These are phyloP conservation scores for Ustilago tritici DNA, from an alignment of 1,284 basidiomycete species.

Conservation along the genomic window DNA sequence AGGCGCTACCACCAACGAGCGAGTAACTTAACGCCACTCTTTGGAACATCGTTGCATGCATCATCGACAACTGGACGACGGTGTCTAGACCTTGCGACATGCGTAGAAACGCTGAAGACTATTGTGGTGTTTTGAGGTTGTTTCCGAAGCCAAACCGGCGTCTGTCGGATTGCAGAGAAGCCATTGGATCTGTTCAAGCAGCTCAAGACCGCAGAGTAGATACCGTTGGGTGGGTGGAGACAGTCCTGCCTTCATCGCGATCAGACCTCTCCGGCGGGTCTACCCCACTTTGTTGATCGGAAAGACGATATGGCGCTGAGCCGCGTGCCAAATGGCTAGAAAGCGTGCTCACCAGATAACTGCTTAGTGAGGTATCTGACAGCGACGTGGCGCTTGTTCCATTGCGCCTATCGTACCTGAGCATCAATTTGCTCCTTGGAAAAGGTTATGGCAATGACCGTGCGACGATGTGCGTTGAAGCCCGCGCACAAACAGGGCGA, in stretches of 20 bases:
- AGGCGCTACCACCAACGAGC: conserved; percentile 1
- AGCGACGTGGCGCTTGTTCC: not conserved
- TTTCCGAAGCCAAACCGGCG: not conserved
- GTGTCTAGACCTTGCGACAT: not conserved
- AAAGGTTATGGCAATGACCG: not conserved
- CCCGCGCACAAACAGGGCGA: not conserved
- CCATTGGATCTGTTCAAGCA: too few relatives aligned
- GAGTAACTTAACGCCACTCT: conserved; percentile 6
- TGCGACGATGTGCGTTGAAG: not conserved
- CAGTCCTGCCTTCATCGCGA: not conserved
- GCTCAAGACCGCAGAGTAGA: not conserved
- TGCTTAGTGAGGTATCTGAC: not conserved
- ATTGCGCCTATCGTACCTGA: not conserved
- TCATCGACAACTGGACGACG: not conserved
- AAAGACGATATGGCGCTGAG: not conserved
- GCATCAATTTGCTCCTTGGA: not conserved
- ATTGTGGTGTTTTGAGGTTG: not conserved
- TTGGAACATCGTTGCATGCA: conserved; percentile 1
- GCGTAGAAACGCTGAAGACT: not conserved
- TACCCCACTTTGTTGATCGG: not conserved
- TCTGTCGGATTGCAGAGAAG: not conserved
- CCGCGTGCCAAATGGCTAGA: too few relatives aligned
- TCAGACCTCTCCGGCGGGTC: conserved; percentile 1
- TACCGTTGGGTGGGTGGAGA: not conserved
- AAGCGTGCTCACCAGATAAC: too few relatives aligned